Conservation (phyloP, 2,329 filamentous ascomycete genomes). For the Didymella arachidicola region DNA sequence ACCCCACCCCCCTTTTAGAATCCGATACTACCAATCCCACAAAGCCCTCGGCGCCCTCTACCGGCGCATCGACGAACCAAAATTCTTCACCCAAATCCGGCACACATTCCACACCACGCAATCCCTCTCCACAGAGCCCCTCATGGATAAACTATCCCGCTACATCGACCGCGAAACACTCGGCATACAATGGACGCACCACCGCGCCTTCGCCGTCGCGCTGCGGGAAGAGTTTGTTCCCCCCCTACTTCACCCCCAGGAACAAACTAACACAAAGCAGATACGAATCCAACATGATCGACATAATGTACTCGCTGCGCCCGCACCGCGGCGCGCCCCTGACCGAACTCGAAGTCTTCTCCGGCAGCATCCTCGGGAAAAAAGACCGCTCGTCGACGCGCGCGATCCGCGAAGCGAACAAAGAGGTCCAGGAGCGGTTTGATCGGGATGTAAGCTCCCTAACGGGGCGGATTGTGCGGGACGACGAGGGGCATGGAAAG, state of each 20-base stretch:
- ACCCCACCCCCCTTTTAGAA: slow-evolving; percentile 15
- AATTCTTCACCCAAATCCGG: slow-evolving; percentile 59
- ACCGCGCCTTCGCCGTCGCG: slow-evolving; percentile 51
- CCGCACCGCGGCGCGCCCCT: slow-evolving; percentile 41
- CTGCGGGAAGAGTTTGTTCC: slow-evolving; percentile 47
- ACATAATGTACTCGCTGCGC: slow-evolving; percentile 55
- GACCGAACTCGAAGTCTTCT: slow-evolving; percentile 57
- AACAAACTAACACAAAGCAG: too few relatives aligned
- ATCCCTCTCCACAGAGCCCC: too few relatives aligned
- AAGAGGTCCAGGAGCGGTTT: slow-evolving; percentile 52
- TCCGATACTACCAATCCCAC: slow-evolving; percentile 70
- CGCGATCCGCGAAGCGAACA: slow-evolving; percentile 39
- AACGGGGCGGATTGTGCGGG: slow-evolving; percentile 54
- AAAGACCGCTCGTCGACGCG: slow-evolving; percentile 50
- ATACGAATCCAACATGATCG: slow-evolving; percentile 62
- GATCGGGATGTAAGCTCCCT: slow-evolving; percentile 55
- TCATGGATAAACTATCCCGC: background rate
- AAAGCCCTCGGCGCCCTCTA: slow-evolving; percentile 76
- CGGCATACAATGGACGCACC: slow-evolving; percentile 52
- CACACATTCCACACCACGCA: slow-evolving; percentile 20
- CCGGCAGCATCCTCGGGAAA: slow-evolving; percentile 64
- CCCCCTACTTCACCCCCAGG: too few relatives aligned
- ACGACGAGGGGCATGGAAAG: slow-evolving; percentile 28
- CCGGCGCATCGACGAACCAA: slow-evolving; percentile 74
- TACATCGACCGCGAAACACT: slow-evolving; percentile 53